Conservation (phyloP, 1,284 basidiomycete genomes). For the Heliocybe sulcata region DNA sequence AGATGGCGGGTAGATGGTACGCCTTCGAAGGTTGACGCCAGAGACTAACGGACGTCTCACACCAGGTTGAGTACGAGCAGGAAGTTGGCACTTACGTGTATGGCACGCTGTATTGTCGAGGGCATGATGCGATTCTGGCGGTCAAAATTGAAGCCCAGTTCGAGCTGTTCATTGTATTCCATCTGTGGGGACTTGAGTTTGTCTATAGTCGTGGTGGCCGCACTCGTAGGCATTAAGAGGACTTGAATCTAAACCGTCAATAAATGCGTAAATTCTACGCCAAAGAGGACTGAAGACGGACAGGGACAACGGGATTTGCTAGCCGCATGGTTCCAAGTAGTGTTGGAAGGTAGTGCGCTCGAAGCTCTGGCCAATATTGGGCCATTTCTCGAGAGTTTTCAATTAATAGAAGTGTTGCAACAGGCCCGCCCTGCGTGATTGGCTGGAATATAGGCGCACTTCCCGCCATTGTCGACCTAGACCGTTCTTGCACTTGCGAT, state of each 20-base stretch:
- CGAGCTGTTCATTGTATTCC: conserved; percentile 29
- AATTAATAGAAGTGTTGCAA: conserved; percentile 48
- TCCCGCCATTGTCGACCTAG: conserved; percentile 9
- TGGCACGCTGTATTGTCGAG: conserved; percentile 31
- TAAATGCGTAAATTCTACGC: conserved; percentile 3
- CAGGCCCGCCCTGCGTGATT: conserved; percentile 29
- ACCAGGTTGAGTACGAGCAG: not conserved
- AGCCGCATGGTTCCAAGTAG: conserved; percentile 35
- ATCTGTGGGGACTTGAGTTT: not conserved
- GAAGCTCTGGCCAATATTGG: conserved; percentile 45
- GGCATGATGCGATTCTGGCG: conserved; percentile 36
- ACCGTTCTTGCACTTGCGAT: not conserved
- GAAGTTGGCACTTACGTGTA: conserved; percentile 30
- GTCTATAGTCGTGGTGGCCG: conserved; percentile 10
- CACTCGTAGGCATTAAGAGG: conserved; percentile 29
- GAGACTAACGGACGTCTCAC: conserved; percentile 4
- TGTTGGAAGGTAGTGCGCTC: conserved; percentile 43
- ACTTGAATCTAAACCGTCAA: conserved; percentile 27
- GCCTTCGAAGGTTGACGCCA: conserved; percentile 5
- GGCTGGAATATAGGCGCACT: conserved; percentile 24
- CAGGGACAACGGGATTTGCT: conserved; percentile 29
- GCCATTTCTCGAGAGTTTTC: conserved; percentile 52
- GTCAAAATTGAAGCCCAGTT: conserved; percentile 34
- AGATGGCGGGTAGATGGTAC: conserved; percentile 9
- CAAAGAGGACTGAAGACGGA: conserved; percentile 16